phyloP scores from a whole-genome alignment of 768 basidiomycete genomes.

The Leccinum barrowsii region DNA sequence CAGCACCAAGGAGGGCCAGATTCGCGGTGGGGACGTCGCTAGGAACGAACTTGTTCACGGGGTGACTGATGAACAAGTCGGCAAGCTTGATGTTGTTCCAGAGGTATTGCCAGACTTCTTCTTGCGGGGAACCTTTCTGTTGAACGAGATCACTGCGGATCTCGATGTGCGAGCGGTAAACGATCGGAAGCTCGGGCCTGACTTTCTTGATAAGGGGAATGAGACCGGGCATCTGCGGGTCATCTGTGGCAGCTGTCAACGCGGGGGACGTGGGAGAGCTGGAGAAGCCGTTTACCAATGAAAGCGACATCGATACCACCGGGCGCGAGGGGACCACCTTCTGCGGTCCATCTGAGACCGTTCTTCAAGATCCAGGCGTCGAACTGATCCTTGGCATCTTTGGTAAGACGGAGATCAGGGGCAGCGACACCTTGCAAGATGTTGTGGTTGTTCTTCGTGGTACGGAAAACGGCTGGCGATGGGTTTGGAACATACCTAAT shows the following conservation, averaged over 20 bases:
- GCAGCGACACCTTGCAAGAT: slow-evolving; percentile 90
- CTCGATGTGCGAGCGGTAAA: slow-evolving; percentile 95
- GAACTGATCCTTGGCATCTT: slow-evolving; percentile 75
- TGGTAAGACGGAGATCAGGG: slow-evolving; percentile 70
- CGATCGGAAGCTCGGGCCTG: slow-evolving; percentile 80
- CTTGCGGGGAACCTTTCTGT: slow-evolving; percentile 75
- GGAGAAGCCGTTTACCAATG: slow-evolving; percentile 53
- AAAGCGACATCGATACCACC: slow-evolving; percentile 88
- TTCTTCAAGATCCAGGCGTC: slow-evolving; percentile 90
- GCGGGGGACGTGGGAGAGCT: background rate
- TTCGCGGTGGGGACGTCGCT: slow-evolving; percentile 73
- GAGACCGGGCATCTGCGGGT: slow-evolving; percentile 92
- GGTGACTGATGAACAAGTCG: slow-evolving; percentile 92
- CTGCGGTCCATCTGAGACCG: slow-evolving; percentile 81
- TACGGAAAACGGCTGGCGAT: slow-evolving; percentile 86
- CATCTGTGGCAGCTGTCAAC: slow-evolving; percentile 44
- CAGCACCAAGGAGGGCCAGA: slow-evolving; percentile 72
- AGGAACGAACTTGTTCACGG: slow-evolving; percentile 92
- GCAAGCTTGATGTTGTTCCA: slow-evolving; percentile 89
- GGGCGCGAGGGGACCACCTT: slow-evolving; percentile 78
- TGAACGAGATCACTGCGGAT: slow-evolving; percentile 87
- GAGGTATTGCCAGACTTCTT: slow-evolving; percentile 92
- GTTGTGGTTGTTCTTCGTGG: slow-evolving; percentile 94
- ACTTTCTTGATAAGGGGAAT: slow-evolving; percentile 89
- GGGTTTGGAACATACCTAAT: slow-evolving; percentile 84